Base-by-base conservation (phyloP, 2,329 filamentous ascomycete species). In the Colletotrichum chlorophyti region DNA sequence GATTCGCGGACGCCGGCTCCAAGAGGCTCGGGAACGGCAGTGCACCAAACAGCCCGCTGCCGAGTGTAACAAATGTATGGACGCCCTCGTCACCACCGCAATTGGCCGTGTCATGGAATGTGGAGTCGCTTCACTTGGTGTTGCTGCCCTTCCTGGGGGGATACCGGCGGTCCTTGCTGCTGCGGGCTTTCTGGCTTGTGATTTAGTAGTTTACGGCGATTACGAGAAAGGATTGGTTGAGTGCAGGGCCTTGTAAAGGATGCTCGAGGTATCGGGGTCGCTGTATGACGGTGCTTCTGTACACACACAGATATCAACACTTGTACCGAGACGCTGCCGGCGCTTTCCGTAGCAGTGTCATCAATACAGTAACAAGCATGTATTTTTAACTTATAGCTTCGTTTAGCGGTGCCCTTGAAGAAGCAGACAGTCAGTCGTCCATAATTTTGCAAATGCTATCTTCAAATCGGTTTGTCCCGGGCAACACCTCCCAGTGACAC, bases 61-160 rank as follows among this genome's bases (percentile, higher is more conserved):
- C 24, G 46, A 49, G 23, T 49, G 46, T 15, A 37, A 49, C n/a
- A 49, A 49, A 24, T 49, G 46, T 24, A 49, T 49, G 46, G 32
- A 49, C n/a, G 23, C 46, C 6, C 34, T 38, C 14, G 34, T 49
- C 14, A n/a, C 15, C 15, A 40, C 46, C 10, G 32, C 46, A 15
- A 49, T 38, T 14, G 37, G 37, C 12, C n/a, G 38, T 32, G 46
- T 38, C 23, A 49, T 49, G 46, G 46, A 17, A 4, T 49, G 46
- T 27, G 34, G 46, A n/a, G 34, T 49, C 29, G 46, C 46, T 11
- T 23, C 46, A 24, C 46, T 49, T 29, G 46, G 46, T 23, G 45
- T 48, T n/a, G 32, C 21, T n/a, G 45, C 45, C 12, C 14, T 48
- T 23, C 17, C 14, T 17, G 46, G 46, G 29, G 46, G 46, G 4